Conservation (phyloP, 1,139 yeast genomes). For the Kodamaea anthophila region DNA sequence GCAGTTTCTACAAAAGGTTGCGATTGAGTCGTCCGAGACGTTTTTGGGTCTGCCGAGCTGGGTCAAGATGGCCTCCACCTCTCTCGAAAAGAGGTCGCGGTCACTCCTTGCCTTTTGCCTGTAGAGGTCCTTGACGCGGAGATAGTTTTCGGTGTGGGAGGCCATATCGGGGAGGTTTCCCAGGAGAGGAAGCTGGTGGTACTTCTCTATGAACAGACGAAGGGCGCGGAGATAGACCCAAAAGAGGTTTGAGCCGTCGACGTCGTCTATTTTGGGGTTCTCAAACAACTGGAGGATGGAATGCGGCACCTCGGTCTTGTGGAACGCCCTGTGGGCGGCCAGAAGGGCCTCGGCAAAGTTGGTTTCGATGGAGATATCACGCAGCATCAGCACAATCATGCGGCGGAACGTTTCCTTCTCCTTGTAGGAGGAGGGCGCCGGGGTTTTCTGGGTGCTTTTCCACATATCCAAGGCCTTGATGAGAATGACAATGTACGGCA, state of each 20-base stretch:
- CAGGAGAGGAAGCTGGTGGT: conserved; percentile 56
- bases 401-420: conserved; percentile 47
- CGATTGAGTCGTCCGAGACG: conserved; percentile 33
- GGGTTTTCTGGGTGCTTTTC: conserved; percentile 21
- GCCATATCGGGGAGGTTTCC: conserved; percentile 90
- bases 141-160: conserved; percentile 61
- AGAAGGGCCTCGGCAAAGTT: conserved; percentile 71
- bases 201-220: conserved; percentile 36
- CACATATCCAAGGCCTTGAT: conserved; percentile 49
- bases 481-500: conserved; percentile 69
- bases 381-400: conserved; percentile 29
- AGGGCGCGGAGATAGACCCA: conserved; percentile 63
- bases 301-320: conserved; percentile 34
- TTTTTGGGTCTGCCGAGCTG: conserved; percentile 18
- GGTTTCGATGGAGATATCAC: conserved; percentile 38
- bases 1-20: conserved; percentile 56
- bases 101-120: conserved; percentile 52
- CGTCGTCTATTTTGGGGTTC: conserved; percentile 14
- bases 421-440: conserved; percentile 37
- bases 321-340: conserved; percentile 49
- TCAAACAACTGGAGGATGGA: conserved; percentile 29
- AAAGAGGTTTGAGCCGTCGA: conserved; percentile 30
- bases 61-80: conserved; percentile 23
- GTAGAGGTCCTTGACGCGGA: conserved; percentile 53
- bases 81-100: conserved; percentile 28